Conservation (phyloP, 305 asterid species). For the Solanum hybrid region DNA sequence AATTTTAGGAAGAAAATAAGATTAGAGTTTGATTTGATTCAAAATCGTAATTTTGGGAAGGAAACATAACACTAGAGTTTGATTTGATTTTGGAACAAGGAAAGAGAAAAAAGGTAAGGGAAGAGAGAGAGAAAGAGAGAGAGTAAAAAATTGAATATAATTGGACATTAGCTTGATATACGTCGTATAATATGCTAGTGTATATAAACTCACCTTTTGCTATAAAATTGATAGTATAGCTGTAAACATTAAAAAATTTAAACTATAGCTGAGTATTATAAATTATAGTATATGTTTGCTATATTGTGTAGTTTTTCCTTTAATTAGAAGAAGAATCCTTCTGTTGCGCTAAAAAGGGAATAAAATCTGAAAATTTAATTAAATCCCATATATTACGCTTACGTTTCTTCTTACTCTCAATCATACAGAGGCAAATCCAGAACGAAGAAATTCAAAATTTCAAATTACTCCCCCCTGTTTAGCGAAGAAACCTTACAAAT, state of each 20-base stretch:
- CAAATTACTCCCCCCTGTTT: too few species aligned
- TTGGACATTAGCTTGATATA: neutral
- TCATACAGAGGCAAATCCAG: too few species aligned
- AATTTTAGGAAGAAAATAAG: neutral
- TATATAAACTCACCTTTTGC: neutral
- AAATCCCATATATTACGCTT: too few species aligned
- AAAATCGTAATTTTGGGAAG: neutral
- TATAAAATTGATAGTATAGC: neutral
- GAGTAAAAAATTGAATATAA: neutral
- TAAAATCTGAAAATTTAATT: too few species aligned
- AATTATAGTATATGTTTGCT: neutral
- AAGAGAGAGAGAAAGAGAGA: neutral
- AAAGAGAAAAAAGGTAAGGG: too few species aligned
- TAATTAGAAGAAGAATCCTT: too few species aligned
- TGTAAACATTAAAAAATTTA: neutral
- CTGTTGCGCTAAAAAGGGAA: too few species aligned
- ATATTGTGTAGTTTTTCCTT: too few species aligned
- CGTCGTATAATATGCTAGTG: neutral
- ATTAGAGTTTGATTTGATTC: neutral
- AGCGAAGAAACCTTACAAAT: too few species aligned
- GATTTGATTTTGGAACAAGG: neutral
- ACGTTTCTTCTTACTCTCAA: too few species aligned
- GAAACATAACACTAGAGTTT: neutral
- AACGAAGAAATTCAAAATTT: too few species aligned
- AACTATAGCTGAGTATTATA: neutral